phyloP scores from a whole-genome alignment of 1,139 yeast species.

The Blastobotrys aristatus region DNA sequence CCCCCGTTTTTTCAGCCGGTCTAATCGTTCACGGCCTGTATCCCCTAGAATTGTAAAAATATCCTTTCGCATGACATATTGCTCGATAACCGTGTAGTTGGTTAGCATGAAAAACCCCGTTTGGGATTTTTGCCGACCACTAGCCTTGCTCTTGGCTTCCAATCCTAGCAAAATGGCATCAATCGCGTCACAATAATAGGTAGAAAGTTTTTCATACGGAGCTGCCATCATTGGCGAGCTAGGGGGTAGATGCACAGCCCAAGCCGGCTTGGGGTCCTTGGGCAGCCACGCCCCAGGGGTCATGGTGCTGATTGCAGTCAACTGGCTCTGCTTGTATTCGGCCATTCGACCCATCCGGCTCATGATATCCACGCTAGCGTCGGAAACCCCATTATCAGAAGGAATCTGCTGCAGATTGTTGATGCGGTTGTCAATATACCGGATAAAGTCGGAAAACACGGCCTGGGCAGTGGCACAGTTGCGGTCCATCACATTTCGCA shows the following conservation, averaged over 20 bases:
- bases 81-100: slow-evolving; percentile 70
- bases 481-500: slow-evolving; percentile 22
- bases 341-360: slow-evolving; percentile 60
- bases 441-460: slow-evolving; percentile 54
- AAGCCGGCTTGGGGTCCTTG: slow-evolving; percentile 30
- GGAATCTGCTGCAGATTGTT: slow-evolving; percentile 42
- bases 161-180: slow-evolving; percentile 63
- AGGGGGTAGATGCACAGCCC: slow-evolving; percentile 24
- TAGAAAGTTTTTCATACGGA: slow-evolving; percentile 51
- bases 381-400: slow-evolving; percentile 63
- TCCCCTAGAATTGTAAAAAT: slow-evolving; percentile 54
- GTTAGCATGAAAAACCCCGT: slow-evolving; percentile 68
- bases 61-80: slow-evolving; percentile 59
- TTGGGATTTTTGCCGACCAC: slow-evolving; percentile 35
- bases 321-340: slow-evolving; percentile 54
- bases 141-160: slow-evolving; percentile 49
- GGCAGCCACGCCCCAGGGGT: slow-evolving; percentile 66
- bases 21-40: slow-evolving; percentile 63
- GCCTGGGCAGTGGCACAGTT: slow-evolving; percentile 34
- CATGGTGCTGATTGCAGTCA: slow-evolving; percentile 47
- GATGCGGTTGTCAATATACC: slow-evolving; percentile 51
- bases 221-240: slow-evolving; percentile 30
- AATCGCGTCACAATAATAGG: slow-evolving; percentile 67
- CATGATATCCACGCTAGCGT: slow-evolving; percentile 61
- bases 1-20: slow-evolving; percentile 66